Evolutionary conservation across 2,329 filamentous ascomycete genomes (phyloP).

Genomic region (Fusarium buxicola): DNA sequence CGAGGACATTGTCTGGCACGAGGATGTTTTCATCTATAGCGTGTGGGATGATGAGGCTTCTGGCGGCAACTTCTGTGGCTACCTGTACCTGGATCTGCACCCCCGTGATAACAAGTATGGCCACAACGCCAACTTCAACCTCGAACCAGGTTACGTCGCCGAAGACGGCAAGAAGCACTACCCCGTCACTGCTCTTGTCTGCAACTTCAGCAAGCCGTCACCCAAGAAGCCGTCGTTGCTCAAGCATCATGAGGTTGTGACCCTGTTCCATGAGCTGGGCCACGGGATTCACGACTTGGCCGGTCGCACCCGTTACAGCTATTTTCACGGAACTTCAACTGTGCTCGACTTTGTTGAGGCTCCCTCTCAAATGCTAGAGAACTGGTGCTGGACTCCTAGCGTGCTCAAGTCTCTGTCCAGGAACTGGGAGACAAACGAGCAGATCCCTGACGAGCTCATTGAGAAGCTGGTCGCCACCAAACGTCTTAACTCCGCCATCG

Average conservation of each 20-base stretch:
- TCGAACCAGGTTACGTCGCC: slow-evolving; percentile 77
- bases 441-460: slow-evolving; percentile 80
- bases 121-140: slow-evolving; percentile 86
- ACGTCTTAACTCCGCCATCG: slow-evolving; percentile 83
- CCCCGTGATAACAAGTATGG: slow-evolving; percentile 86
- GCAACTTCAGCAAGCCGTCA: slow-evolving; percentile 87
- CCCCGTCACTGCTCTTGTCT: slow-evolving; percentile 82
- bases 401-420: slow-evolving; percentile 75
- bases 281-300: slow-evolving; percentile 78
- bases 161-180: slow-evolving; percentile 78
- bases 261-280: slow-evolving; percentile 82
- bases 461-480: slow-evolving; percentile 80
- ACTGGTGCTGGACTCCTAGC: slow-evolving; percentile 78
- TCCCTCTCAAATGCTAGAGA: slow-evolving; percentile 79
- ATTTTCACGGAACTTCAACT: slow-evolving; percentile 75
- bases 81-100: slow-evolving; percentile 85
- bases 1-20: slow-evolving; percentile 82
- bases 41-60: slow-evolving; percentile 83
- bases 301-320: slow-evolving; percentile 70
- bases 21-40: slow-evolving; percentile 84
- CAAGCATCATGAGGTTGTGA: slow-evolving; percentile 86
- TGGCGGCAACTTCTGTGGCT: slow-evolving; percentile 80
- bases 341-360: slow-evolving; percentile 78
- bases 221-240: slow-evolving; percentile 80
- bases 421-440: slow-evolving; percentile 77